Base-by-base conservation (phyloP, 108 stramenopile genomes). In the Pseudonitzschia multiseries region DNA sequence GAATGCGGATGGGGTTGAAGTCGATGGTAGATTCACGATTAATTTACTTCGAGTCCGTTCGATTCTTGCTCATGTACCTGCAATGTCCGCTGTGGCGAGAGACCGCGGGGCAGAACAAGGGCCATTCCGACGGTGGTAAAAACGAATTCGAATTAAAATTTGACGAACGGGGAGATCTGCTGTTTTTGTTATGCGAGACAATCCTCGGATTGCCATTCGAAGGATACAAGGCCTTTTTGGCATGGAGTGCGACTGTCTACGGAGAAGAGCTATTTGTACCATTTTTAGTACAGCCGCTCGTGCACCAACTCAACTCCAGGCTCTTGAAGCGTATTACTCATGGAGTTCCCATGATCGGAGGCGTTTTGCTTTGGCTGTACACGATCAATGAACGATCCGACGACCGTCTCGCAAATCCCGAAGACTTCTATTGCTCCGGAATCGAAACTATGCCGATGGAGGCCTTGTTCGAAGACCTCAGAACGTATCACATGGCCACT, bases 281-380 rank as follows among this genome's bases (percentile, higher is more conserved):
- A 56, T 86, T 84, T 75, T 79, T 92, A 42, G 86, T 92, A 14
- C 68, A 68, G 26, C 90, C 90, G 31, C 65, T 92, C 26, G 51
- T 92, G 26, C 60, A 72, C 10, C 80, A 87, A 22, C 76, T 92
- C 65, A 73, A 73, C 50, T 59, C 20, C 8, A 54, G 48, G 26
- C 26, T 74, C 10, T 1, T 29, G 18, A 73, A 36, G 10, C n/a
- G 68, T 41, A 43, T 64, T 50, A 74, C 72, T 13, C 77, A 74
- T 27, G 71, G 81, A 42, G 83, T 85, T 32, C 87, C 90, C 9
- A 80, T 87, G 40, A 78, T 92, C 68, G 79, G 83, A 24, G 76
- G 83, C 36, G 87, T 92, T 0, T 65, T 92, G 13, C 73, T 69
- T n/a, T 92, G 90, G 90, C 57, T 92, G 18, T 73, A 89, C 31